Percentiles rank a stretch among this genome's conserved stretches.
phyloP scores from a whole-genome alignment of 768 basidiomycete species.

The Calocybe indica region DNA sequence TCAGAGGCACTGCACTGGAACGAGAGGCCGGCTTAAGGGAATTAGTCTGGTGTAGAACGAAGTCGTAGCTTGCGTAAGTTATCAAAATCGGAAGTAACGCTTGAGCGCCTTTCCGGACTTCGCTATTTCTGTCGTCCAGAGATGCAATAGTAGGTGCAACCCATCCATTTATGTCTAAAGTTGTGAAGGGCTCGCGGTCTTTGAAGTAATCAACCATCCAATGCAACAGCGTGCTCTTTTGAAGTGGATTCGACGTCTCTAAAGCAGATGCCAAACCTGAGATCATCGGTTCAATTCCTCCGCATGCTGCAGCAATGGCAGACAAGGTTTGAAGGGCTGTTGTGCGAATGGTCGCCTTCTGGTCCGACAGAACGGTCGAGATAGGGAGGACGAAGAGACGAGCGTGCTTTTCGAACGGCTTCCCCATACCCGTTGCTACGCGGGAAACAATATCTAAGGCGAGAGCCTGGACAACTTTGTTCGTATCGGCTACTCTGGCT shows the following conservation, averaged over 20 bases:
- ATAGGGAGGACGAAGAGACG: slow-evolving; percentile 74
- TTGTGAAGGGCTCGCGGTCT: slow-evolving; percentile 45
- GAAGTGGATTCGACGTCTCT: slow-evolving; percentile 83
- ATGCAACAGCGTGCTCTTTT: slow-evolving; percentile 70
- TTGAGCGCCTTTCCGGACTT: slow-evolving; percentile 90
- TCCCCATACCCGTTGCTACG: slow-evolving; percentile 92
- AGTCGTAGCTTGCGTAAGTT: slow-evolving; percentile 70
- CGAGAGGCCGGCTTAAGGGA: slow-evolving; percentile 90
- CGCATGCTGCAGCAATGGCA: slow-evolving; percentile 80
- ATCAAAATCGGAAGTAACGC: slow-evolving; percentile 76
- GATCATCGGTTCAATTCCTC: slow-evolving; percentile 79
- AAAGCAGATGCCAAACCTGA: slow-evolving; percentile 72
- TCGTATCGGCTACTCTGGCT: slow-evolving; percentile 82
- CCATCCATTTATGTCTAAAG: slow-evolving; percentile 69
- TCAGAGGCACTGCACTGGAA: slow-evolving; percentile 75
- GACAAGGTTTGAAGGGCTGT: slow-evolving; percentile 75
- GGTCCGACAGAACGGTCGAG: slow-evolving; percentile 83
- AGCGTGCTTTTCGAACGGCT: slow-evolving; percentile 86
- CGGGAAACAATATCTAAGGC: slow-evolving; percentile 88
- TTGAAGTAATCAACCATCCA: slow-evolving; percentile 84
- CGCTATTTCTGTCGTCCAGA: slow-evolving; percentile 86
- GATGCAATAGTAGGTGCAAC: slow-evolving; percentile 60
- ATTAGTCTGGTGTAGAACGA: slow-evolving; percentile 80
- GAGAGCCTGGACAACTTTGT: slow-evolving; percentile 88
- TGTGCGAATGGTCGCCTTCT: slow-evolving; percentile 80